Percentiles rank a stretch among this genome's conserved stretches.
Evolutionary conservation across 2,329 filamentous ascomycete species (phyloP).

Genomic region (Phoma herbarum): DNA sequence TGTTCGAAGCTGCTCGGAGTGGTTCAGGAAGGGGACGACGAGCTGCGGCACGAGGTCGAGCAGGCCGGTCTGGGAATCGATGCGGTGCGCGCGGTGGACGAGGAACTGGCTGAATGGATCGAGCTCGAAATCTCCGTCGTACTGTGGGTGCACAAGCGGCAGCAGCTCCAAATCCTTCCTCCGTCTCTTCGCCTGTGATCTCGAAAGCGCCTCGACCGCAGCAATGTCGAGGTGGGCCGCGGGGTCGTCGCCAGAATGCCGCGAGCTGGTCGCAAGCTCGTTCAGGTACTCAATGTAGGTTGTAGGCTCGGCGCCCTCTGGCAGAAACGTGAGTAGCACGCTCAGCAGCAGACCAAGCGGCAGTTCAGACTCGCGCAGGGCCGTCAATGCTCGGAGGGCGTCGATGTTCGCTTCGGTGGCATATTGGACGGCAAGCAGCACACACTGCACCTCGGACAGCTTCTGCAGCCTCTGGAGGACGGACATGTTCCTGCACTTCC

Average conservation of each 20-base stretch:
- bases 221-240: conserved; percentile 61
- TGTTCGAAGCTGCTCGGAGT: conserved; percentile 67
- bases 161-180: conserved; percentile 70
- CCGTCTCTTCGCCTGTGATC: conserved; percentile 70
- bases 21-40: conserved; percentile 72
- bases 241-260: conserved; percentile 52
- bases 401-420: conserved; percentile 72
- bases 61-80: conserved; percentile 77
- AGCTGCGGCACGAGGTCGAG: conserved; percentile 73
- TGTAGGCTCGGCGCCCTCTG: conserved; percentile 72
- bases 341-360: conserved; percentile 72
- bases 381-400: conserved; percentile 68
- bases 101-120: conserved; percentile 72
- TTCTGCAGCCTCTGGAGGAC: conserved; percentile 40
- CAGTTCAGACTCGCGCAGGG: conserved; percentile 66
- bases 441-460: conserved; percentile 72
- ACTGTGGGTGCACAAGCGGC: conserved; percentile 62
- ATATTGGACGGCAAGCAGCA: conserved; percentile 76
- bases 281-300: conserved; percentile 69
- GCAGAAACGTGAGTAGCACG: conserved; percentile 78
- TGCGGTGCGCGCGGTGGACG: conserved; percentile 71
- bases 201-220: conserved; percentile 65
- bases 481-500: conserved; percentile 30
- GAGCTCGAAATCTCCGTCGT: conserved; percentile 58
- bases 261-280: conserved; percentile 62